phyloP scores from a whole-genome alignment of 352 stramenopile species.

The Phytophthora sp. region DNA sequence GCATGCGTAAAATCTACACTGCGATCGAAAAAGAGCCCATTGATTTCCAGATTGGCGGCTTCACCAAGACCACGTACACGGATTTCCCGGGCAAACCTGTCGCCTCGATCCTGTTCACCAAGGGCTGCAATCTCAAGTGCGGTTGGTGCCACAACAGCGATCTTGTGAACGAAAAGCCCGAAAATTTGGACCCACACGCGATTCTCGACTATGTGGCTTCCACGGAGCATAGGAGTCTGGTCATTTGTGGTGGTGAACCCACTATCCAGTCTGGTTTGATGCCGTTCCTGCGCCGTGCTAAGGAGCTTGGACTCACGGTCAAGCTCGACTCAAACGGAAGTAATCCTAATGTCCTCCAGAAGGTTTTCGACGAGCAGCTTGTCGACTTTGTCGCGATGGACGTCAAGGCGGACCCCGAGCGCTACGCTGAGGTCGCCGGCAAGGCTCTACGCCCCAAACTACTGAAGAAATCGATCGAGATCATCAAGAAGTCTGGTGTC shows the following conservation, averaged over 20 bases:
- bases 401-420: slow-evolving; percentile 34
- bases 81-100: slow-evolving; percentile 33
- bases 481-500: slow-evolving; percentile 39
- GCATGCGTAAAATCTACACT: slow-evolving; percentile 42
- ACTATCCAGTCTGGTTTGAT: slow-evolving; percentile 39
- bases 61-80: slow-evolving; percentile 38
- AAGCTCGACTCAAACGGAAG: slow-evolving; percentile 45
- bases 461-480: slow-evolving; percentile 34
- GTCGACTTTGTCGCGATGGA: slow-evolving; percentile 42
- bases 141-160: slow-evolving; percentile 44
- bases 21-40: slow-evolving; percentile 37
- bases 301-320: slow-evolving; percentile 31
- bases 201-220: slow-evolving; percentile 42
- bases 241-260: slow-evolving; percentile 38
- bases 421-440: slow-evolving; percentile 35
- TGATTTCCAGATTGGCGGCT: slow-evolving; percentile 39
- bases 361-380: slow-evolving; percentile 36
- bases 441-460: slow-evolving; percentile 37
- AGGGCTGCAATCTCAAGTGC: slow-evolving; percentile 41
- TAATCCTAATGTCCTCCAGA: slow-evolving; percentile 39
- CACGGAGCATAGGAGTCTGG: slow-evolving; percentile 36
- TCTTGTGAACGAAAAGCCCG: slow-evolving; percentile 35
- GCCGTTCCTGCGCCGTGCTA: slow-evolving; percentile 35
- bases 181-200: slow-evolving; percentile 31
- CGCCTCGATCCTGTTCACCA: slow-evolving; percentile 40